Conservation (phyloP, 306 rosid genomes). For the Ammopiptanthus mongolicus region DNA sequence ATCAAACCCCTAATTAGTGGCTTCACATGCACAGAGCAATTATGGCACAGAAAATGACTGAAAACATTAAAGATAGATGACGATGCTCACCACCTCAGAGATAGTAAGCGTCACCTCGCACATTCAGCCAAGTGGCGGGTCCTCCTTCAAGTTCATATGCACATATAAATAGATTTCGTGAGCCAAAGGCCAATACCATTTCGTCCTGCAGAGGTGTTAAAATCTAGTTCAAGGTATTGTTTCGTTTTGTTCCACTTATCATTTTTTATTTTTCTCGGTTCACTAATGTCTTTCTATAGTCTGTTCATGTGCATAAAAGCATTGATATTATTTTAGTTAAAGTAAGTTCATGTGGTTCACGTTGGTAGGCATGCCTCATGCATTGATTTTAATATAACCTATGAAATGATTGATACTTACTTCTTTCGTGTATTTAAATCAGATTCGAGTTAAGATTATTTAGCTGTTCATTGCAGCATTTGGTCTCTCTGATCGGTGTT, state of each 20-base stretch:
- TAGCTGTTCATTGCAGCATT: not conserved
- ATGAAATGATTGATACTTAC: not conserved
- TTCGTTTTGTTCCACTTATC: not conserved
- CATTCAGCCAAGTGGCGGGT: conserved; percentile 26
- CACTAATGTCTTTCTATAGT: not conserved
- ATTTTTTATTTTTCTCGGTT: not conserved
- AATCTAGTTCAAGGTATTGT: conserved; percentile 14
- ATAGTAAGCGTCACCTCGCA: conserved; percentile 23
- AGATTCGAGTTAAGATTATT: not conserved
- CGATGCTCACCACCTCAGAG: conserved; percentile 32
- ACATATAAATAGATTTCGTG: not conserved
- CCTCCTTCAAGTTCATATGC: not conserved
- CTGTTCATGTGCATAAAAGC: not conserved
- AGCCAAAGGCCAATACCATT: not conserved
- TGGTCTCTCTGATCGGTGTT: conserved; percentile 8
- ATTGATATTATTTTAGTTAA: not conserved
- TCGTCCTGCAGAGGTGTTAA: not conserved
- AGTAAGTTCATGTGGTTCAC: conserved; percentile 12
- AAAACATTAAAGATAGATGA: not conserved
- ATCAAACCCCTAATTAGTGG: too few relatives aligned
- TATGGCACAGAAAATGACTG: conserved; percentile 3
- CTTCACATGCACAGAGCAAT: not conserved
- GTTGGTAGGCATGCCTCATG: conserved; percentile 15
- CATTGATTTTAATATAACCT: conserved; percentile 14
- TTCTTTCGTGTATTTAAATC: not conserved